Base-by-base conservation (phyloP, 164 flowering plant genomes). In the Akebia trifoliata region DNA sequence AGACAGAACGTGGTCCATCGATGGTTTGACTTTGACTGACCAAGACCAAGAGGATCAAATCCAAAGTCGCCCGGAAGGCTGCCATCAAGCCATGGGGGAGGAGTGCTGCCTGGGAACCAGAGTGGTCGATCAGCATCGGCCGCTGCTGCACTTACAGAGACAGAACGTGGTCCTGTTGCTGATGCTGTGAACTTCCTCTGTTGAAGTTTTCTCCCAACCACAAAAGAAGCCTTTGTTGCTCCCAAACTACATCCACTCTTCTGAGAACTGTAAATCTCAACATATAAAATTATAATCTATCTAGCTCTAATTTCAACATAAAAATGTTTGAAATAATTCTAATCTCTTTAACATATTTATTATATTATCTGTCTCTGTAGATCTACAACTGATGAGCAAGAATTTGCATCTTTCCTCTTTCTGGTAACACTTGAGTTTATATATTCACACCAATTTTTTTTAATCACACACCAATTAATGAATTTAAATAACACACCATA, bases 21-120 rank as follows among this genome's bases (percentile, higher is more conserved):
- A n/a, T n/a, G n/a, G n/a, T 14, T 22, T 2, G 11, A 14, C 25
- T 25, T 24, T 25, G 17, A 68, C 82, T 69, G 72, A 91, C 97
- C 78, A 20, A 92, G 90, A 32, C 98, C 98, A 36, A 92, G 87
- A 54, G 98, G 98, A 57, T 92, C 98, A 35, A 93, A 93, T 0
- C 98, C 98, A 43, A 93, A 93, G 77, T 93, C 98, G 53, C 90
- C 98, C 0, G 98, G 98, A 51, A 93, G 97, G 78, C 98, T 92
- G 76, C 98, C 98, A 62, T 92, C 96, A 39, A 92, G 98, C 98
- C 98, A 92, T 60, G 76, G 72, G 51, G 98, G 98, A 72, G 98
- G 98, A 48, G 78, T 72, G 86, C 94, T 93, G 61, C 98, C 97
- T 9, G 98, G 97, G 81, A 93, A 93, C 98, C 98, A 92, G 14